These are phyloP conservation scores for Venturia effusa DNA, from an alignment of 2,329 filamentous ascomycete genomes.

Conservation along the genomic window DNA sequence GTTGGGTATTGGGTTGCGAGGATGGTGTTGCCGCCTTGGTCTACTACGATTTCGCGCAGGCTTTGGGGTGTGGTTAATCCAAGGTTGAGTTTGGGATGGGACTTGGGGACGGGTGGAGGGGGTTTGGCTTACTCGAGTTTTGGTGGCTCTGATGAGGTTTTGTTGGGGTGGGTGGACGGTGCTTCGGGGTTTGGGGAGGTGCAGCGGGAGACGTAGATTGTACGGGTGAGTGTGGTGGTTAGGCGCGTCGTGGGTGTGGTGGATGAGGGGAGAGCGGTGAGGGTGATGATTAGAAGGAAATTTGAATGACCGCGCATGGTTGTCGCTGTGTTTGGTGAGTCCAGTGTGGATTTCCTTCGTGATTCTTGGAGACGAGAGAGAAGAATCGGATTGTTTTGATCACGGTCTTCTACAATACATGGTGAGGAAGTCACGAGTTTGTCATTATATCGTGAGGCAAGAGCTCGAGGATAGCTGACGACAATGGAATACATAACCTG, in stretches of 20 bases:
- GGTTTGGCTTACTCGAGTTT: background rate
- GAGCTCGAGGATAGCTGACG: background rate
- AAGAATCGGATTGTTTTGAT: background rate
- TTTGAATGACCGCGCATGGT: background rate
- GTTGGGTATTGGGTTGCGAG: conserved; percentile 11
- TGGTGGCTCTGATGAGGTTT: background rate
- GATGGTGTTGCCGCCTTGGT: conserved; percentile 1
- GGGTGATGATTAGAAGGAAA: background rate
- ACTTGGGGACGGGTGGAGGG: background rate
- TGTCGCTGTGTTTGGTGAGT: background rate
- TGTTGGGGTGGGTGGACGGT: background rate
- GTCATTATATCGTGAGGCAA: background rate
- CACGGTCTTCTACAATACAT: background rate
- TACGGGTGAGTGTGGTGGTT: background rate
- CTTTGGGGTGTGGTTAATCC: background rate
- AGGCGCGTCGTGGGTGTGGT: background rate
- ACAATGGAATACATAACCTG: background rate
- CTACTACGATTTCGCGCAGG: conserved; percentile 8
- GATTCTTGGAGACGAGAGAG: background rate
- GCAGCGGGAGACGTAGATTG: background rate
- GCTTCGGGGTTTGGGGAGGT: background rate
- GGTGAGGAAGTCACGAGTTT: background rate
- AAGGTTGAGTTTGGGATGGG: background rate
- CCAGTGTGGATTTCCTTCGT: background rate
- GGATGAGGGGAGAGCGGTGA: background rate